Evolutionary conservation across 371 early-diverging fungal species (phyloP).

Genomic region (Apophysomyces variabilis): DNA sequence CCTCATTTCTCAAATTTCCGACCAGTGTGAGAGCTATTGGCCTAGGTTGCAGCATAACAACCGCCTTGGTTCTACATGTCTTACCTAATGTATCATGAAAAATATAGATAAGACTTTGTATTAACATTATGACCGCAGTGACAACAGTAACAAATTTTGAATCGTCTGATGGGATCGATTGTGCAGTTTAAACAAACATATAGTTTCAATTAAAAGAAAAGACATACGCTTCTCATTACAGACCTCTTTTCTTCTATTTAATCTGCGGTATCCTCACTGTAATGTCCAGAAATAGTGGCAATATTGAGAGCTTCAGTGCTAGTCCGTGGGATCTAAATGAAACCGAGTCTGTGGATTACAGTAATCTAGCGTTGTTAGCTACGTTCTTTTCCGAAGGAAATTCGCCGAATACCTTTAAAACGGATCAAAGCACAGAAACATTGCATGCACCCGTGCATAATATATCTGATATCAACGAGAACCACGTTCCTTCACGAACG

Average conservation of each 20-base stretch:
- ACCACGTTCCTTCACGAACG: background rate
- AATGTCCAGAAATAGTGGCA: background rate
- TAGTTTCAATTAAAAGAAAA: background rate
- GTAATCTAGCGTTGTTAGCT: background rate
- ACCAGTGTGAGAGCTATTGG: no score
- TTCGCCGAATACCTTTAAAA: background rate
- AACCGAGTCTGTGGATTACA: background rate
- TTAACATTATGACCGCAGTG: no score
- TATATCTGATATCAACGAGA: no score
- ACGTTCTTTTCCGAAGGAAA: background rate
- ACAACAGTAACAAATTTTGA: background rate
- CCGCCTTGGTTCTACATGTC: no score
- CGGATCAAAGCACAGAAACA: background rate
- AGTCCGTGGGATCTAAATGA: background rate
- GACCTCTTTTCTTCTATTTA: conserved; percentile 15
- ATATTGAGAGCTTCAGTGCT: background rate
- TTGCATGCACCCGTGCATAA: background rate
- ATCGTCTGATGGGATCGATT: conserved; percentile 19
- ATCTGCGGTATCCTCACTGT: background rate
- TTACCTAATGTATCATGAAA: no score
- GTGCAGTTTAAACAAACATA: conserved; percentile 20
- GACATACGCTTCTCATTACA: background rate
- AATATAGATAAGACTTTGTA: no score
- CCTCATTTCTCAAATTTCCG: no score
- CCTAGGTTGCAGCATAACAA: no score